Evolutionary conservation across 2,329 filamentous ascomycete species (phyloP).

Genomic region (Trichoderma citrinoviride): DNA sequence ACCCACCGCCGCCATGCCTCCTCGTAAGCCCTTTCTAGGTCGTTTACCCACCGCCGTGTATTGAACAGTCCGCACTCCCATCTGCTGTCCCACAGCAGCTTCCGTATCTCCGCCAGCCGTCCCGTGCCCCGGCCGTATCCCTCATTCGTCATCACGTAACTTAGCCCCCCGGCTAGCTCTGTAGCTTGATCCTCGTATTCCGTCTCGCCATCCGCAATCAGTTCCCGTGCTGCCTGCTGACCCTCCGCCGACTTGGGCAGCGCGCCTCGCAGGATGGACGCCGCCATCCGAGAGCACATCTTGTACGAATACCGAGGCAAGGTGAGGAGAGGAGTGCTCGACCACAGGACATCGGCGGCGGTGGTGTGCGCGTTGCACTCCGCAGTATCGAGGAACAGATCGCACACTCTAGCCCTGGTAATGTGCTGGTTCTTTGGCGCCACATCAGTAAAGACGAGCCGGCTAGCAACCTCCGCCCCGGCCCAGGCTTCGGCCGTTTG

Average conservation of each 20-base stretch:
- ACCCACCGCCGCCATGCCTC: conserved; percentile 90
- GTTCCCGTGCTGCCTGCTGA: conserved; percentile 62
- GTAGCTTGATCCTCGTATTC: conserved; percentile 82
- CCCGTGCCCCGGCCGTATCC: conserved; percentile 59
- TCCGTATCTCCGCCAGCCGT: conserved; percentile 73
- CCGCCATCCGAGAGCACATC: conserved; percentile 98
- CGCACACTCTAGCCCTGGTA: conserved; percentile 82
- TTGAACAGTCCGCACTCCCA: conserved; percentile 89
- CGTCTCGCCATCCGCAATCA: conserved; percentile 74
- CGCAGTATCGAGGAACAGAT: conserved; percentile 93
- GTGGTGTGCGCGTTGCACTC: conserved; percentile 99
- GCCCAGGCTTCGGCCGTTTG: conserved; percentile 82
- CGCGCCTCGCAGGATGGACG: conserved; percentile 87
- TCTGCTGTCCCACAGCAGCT: conserved; percentile 76
- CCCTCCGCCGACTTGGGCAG: conserved; percentile 72
- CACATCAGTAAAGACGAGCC: conserved; percentile 93
- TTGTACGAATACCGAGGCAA: conserved; percentile 92
- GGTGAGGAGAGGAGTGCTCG: conserved; percentile 87
- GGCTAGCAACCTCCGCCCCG: conserved; percentile 75
- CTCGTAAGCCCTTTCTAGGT: conserved; percentile 85
- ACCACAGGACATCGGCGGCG: conserved; percentile 94
- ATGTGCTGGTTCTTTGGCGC: conserved; percentile 95
- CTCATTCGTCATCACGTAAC: conserved; percentile 49
- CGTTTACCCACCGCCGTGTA: conserved; percentile 84
- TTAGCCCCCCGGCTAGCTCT: conserved; percentile 60